Evolutionary conservation across 1,139 yeast genomes (phyloP).

Genomic region (Ogataea hybrid): DNA sequence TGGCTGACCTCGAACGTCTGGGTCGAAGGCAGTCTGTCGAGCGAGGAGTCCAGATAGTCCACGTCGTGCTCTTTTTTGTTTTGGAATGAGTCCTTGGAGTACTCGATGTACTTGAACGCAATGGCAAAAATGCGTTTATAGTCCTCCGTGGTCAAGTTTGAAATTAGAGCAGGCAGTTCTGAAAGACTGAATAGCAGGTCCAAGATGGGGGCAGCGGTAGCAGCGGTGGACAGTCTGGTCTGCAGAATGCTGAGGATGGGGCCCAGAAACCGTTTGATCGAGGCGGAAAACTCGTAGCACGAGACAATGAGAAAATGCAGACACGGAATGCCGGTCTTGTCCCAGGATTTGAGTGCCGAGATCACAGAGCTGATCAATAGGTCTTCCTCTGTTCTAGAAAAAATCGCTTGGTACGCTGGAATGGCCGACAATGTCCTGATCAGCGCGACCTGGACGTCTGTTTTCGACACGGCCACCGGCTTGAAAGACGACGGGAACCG

Average conservation of each 20-base stretch:
- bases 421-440: conserved; percentile 67
- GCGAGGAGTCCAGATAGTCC: conserved; percentile 31
- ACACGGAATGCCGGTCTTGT: conserved; percentile 74
- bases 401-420: conserved; percentile 60
- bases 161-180: conserved; percentile 61
- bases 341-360: conserved; percentile 71
- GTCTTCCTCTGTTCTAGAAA: conserved; percentile 61
- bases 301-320: conserved; percentile 74
- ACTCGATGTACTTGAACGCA: conserved; percentile 76
- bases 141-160: conserved; percentile 72
- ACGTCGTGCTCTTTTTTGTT: conserved; percentile 15
- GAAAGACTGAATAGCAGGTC: conserved; percentile 71
- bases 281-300: conserved; percentile 76
- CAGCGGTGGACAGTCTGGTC: conserved; percentile 67
- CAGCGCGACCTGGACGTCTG: conserved; percentile 65
- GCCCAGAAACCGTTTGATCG: conserved; percentile 66
- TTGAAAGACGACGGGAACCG: conserved; percentile 44
- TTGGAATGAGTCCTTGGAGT: conserved; percentile 48
- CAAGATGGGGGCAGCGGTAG: conserved; percentile 70
- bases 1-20: conserved; percentile 42
- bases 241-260: conserved; percentile 69
- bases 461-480: conserved; percentile 36
- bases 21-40: conserved; percentile 49
- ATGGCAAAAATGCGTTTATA: conserved; percentile 79
- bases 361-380: conserved; percentile 63